These are phyloP conservation scores for Gardenia jasminoides DNA, from an alignment of 257 asterid species.

Conservation along the genomic window DNA sequence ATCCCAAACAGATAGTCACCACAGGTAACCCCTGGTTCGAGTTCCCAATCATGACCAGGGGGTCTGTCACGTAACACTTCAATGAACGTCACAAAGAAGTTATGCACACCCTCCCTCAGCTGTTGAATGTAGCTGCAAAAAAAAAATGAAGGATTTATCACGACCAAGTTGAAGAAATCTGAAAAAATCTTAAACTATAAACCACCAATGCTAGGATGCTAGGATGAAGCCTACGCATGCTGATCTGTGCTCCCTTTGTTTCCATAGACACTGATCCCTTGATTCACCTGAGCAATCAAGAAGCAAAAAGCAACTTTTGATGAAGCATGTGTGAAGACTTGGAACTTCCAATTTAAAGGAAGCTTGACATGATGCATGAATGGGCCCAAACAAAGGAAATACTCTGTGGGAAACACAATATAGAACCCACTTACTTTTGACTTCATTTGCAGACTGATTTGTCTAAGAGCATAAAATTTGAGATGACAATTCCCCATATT, in stretches of 20 bases:
- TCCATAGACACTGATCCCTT: slow-evolving; percentile 92
- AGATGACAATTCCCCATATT: too few relatives aligned
- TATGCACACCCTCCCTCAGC: slow-evolving; percentile 95
- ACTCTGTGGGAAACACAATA: not conserved
- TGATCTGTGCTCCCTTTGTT: slow-evolving; percentile 99
- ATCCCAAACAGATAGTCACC: slow-evolving; percentile 98
- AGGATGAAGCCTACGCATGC: slow-evolving; percentile 73
- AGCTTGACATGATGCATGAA: not conserved
- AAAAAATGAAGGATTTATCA: slow-evolving; percentile 2
- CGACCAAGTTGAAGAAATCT: not conserved
- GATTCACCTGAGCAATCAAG: slow-evolving; percentile 66
- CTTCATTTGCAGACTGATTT: not conserved
- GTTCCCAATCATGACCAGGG: slow-evolving; percentile 99
- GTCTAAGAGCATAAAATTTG: not conserved
- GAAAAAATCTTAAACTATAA: not conserved
- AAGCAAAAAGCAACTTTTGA: not conserved
- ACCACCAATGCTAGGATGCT: not conserved
- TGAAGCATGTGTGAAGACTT: not conserved
- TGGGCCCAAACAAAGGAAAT: not conserved
- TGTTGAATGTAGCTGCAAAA: slow-evolving; percentile 87
- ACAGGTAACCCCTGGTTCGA: slow-evolving; percentile 96
- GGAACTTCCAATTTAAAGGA: not conserved
- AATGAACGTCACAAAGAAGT: slow-evolving; percentile 90
- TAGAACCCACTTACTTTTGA: not conserved
- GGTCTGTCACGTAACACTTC: slow-evolving; percentile 99